Base-by-base conservation (phyloP, 176 grass and related monocot genomes). In the Paspalum notatum region DNA sequence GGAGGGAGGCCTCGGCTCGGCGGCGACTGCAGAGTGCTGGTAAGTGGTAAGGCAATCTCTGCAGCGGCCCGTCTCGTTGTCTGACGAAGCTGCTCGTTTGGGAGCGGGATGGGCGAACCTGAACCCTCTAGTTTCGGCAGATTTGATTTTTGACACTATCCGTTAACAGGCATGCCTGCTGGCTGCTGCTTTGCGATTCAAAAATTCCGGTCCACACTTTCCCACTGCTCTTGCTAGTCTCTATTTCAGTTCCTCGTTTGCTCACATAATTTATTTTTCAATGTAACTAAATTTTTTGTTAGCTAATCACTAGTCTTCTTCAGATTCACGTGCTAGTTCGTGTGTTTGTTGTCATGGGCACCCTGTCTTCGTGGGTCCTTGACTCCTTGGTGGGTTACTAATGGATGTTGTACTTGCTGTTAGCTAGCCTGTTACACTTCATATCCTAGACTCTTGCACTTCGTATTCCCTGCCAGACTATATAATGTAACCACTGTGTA, bases 1-100 rank as follows among this genome's bases (percentile, higher is more conserved):
- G 40, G 13, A 16, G 24, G 22, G 5, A 7, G 8, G 48, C 14
- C 58, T 18, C 24, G 22, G 24, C 48, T 40, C 18, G 17, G 24
- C 59, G 26, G 11, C 68, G 41, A 7, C 48, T 17, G 32, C 37
- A 24, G 32, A 18, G 2, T 24, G 25, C 56, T 56, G 54, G 54
- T 21, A 10, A 49, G 74, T 26, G 82, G 84, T 67, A 79, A 40
- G 70, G 1, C 15, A 37, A 22, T 60, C 47, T 80, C 61, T 25
- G 21, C 9, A 58, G 7, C 48, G 37, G 4, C 24, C 57, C 0
- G 22, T 49, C 49, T 27, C 43, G 59, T 62, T 49, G 12, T 10
- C 54, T 60, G 13, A 8, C 9, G 27, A 45, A 55, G 15, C 41
- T 61, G 7, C 7, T 77, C 18, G 16, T 21, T 47, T 47, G 41